phyloP scores from a whole-genome alignment of 2,329 filamentous ascomycete species.

The Penicillium sp. region DNA sequence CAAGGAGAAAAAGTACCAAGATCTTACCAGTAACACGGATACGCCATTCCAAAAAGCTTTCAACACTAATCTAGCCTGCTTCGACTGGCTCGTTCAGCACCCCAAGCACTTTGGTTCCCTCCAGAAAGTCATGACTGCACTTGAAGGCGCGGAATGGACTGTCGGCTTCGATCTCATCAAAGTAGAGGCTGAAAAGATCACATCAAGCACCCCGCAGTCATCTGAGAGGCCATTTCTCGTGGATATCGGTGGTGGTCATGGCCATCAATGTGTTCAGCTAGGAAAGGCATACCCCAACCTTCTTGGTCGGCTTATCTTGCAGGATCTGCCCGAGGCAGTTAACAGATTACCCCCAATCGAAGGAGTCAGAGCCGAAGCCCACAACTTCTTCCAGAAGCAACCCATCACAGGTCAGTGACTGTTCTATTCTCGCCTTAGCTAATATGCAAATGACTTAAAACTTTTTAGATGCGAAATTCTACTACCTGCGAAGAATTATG shows the following conservation, averaged over 20 bases:
- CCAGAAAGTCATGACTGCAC: conserved; percentile 25
- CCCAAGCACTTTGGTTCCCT: conserved; percentile 25
- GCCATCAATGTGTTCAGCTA: conserved; percentile 41
- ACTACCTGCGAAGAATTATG: conserved; percentile 31
- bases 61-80: conserved; percentile 27
- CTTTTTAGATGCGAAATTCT: conserved; percentile 25
- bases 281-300: conserved; percentile 33
- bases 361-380: conserved; percentile 26
- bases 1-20: conserved; percentile 28
- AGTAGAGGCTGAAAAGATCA: conserved; percentile 12
- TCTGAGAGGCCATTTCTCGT: conserved; percentile 35
- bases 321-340: conserved; percentile 41
- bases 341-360: conserved; percentile 23
- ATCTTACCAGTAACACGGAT: conserved; percentile 24
- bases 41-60: conserved; percentile 33
- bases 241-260: conserved; percentile 44
- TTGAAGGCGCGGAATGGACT: conserved; percentile 24
- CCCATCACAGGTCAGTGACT: conserved; percentile 24
- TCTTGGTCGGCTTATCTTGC: conserved; percentile 38
- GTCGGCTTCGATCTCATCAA: conserved; percentile 20
- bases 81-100: conserved; percentile 29
- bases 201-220: conserved; percentile 1
- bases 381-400: conserved; percentile 20
- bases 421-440: neutral
- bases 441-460: neutral